Percentiles rank a stretch among this genome's conserved stretches.
Evolutionary conservation across 257 asterid species (phyloP).

Genomic region (Verbascum thapsus): DNA sequence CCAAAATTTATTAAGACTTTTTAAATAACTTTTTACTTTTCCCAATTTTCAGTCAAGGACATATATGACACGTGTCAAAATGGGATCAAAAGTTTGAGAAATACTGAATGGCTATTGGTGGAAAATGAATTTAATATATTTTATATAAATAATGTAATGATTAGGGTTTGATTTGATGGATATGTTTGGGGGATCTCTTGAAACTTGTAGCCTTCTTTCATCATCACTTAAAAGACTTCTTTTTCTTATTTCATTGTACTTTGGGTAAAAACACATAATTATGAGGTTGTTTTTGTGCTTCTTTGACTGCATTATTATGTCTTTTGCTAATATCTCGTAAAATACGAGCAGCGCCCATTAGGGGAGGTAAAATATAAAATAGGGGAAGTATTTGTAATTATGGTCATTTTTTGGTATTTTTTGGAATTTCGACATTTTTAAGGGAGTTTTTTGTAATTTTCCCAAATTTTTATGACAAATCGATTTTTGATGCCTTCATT

Average conservation of each 20-base stretch:
- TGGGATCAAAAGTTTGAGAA: not conserved
- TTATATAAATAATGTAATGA: constrained; percentile 49
- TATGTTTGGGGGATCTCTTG: constrained; percentile 40
- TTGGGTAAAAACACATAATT: constrained; percentile 27
- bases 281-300: constrained; percentile 46
- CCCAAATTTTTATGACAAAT: no score
- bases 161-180: constrained; percentile 53
- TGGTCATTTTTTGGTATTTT: no score
- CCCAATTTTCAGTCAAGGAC: not conserved
- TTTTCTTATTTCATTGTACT: no score
- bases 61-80: constrained; percentile 30
- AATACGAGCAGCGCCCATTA: no score
- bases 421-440: no score
- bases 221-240: no score
- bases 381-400: no score
- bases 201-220: constrained; percentile 37
- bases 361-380: no score
- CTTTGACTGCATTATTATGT: constrained; percentile 45
- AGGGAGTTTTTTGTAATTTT: no score
- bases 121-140: constrained; percentile 16
- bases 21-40: constrained; percentile 20
- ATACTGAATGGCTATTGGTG: not conserved
- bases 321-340: constrained; percentile 26
- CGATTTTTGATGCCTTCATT: no score
- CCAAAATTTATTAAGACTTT: not conserved